Evolutionary conservation across 2,329 filamentous ascomycete species (phyloP).

Genomic region (Aspergillus fumigatus): DNA sequence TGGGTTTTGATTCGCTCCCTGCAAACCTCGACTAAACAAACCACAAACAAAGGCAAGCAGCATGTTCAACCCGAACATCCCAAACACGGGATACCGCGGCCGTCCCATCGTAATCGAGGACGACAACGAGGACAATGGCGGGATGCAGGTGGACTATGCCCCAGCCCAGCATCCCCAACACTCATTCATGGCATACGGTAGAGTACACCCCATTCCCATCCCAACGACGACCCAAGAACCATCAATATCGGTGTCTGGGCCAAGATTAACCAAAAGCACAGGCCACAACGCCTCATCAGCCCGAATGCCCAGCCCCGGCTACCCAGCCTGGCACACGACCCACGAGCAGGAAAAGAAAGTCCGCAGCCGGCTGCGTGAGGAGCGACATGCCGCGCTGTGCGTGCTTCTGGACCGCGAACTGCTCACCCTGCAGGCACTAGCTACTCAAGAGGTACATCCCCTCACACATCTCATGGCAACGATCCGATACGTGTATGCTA

Average conservation of each 20-base stretch:
- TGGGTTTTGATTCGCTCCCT: neutral
- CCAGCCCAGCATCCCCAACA: slow-evolving; percentile 1
- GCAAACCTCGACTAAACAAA: no score
- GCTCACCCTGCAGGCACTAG: slow-evolving; percentile 37
- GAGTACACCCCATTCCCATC: neutral
- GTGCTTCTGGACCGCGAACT: slow-evolving; percentile 37
- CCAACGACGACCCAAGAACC: neutral
- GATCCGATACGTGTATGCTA: neutral
- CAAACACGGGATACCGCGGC: slow-evolving; percentile 5
- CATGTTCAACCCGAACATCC: slow-evolving; percentile 14
- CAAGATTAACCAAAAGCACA: neutral
- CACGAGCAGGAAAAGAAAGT: slow-evolving; percentile 18
- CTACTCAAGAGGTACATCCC: slow-evolving; percentile 26
- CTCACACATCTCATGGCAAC: neutral
- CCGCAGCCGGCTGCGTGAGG: slow-evolving; percentile 27
- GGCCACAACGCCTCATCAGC: slow-evolving; percentile 3
- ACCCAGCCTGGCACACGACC: slow-evolving; percentile 11
- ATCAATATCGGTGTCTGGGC: no score
- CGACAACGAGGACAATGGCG: slow-evolving; percentile 18
- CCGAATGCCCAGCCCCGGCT: neutral
- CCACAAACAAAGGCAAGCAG: neutral
- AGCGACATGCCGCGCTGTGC: slow-evolving; percentile 34
- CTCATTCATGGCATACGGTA: neutral
- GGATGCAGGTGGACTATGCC: slow-evolving; percentile 21
- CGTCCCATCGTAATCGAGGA: slow-evolving; percentile 16